Percentiles rank a stretch among this genome's conserved stretches.
Conservation (phyloP, 768 basidiomycete species). For the Russula brevipes region DNA sequence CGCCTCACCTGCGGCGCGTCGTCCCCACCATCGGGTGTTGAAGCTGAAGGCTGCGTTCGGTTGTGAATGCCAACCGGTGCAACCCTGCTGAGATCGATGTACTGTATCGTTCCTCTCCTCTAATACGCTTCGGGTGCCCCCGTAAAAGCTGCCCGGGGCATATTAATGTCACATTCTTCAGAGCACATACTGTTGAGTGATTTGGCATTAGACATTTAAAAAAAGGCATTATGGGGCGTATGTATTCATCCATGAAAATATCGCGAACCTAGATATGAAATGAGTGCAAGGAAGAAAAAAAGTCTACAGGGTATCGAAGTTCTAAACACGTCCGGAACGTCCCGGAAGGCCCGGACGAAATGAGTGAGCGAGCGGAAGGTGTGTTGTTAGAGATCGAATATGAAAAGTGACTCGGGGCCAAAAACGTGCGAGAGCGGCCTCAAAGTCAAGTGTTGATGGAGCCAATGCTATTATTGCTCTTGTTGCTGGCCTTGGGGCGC, state of each 20-base stretch:
- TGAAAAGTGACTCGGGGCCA: not conserved
- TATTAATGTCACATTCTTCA: not conserved
- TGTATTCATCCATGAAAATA: not conserved
- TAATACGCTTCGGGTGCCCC: too few species aligned
- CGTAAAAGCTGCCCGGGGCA: not conserved
- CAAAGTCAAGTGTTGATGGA: not conserved
- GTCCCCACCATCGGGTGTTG: constrained; percentile 24
- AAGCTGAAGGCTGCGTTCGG: not conserved
- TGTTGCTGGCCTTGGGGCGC: not conserved
- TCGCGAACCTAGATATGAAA: not conserved
- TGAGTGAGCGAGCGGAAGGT: not conserved
- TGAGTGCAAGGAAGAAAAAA: not conserved
- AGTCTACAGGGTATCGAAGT: not conserved
- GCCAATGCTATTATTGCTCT: not conserved
- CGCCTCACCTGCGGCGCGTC: constrained; percentile 22
- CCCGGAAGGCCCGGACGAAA: not conserved
- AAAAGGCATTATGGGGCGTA: not conserved
- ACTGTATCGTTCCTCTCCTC: too few species aligned
- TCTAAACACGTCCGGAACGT: constrained; percentile 1
- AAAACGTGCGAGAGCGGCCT: not conserved
- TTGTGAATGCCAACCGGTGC: not conserved
- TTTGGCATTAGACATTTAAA: not conserved
- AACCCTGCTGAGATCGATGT: too few species aligned
- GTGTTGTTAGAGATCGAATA: not conserved
- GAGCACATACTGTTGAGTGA: not conserved